phyloP scores from a whole-genome alignment of 2,329 filamentous ascomycete genomes.

The Fusarium verrucosum region DNA sequence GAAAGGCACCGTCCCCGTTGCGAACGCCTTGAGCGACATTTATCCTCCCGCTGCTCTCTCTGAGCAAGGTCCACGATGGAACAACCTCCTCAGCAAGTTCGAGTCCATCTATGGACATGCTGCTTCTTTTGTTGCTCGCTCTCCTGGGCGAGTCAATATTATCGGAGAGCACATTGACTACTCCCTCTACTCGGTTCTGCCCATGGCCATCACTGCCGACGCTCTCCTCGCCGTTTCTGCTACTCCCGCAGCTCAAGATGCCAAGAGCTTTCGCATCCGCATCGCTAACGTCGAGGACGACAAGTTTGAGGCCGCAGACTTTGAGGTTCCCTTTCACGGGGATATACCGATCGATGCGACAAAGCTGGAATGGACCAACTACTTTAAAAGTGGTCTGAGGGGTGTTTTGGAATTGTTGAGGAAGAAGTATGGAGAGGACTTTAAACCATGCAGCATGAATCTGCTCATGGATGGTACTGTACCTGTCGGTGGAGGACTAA shows the following conservation, averaged over 20 bases:
- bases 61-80: slow-evolving; percentile 78
- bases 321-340: slow-evolving; percentile 71
- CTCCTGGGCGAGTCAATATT: slow-evolving; percentile 95
- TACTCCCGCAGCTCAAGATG: slow-evolving; percentile 58
- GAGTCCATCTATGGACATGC: slow-evolving; percentile 72
- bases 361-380: slow-evolving; percentile 95
- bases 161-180: slow-evolving; percentile 99
- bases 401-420: slow-evolving; percentile 83
- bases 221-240: slow-evolving; percentile 82
- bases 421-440: slow-evolving; percentile 68
- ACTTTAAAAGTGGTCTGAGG: slow-evolving; percentile 91
- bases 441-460: slow-evolving; percentile 79
- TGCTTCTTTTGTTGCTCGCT: slow-evolving; percentile 85
- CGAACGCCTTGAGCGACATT: slow-evolving; percentile 79
- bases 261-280: slow-evolving; percentile 71
- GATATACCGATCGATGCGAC: slow-evolving; percentile 84
- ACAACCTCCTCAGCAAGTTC: slow-evolving; percentile 76
- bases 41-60: slow-evolving; percentile 79
- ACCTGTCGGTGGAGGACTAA: slow-evolving; percentile 89
- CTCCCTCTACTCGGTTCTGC: slow-evolving; percentile 93
- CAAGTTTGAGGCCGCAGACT: slow-evolving; percentile 80
- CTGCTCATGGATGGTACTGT: slow-evolving; percentile 92
- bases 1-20: slow-evolving; percentile 74
- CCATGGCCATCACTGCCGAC: slow-evolving; percentile 94
- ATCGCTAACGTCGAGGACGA: slow-evolving; percentile 80